These are phyloP conservation scores for Nephelium lappaceum DNA, from an alignment of 345 rosid genomes.

Conservation along the genomic window DNA sequence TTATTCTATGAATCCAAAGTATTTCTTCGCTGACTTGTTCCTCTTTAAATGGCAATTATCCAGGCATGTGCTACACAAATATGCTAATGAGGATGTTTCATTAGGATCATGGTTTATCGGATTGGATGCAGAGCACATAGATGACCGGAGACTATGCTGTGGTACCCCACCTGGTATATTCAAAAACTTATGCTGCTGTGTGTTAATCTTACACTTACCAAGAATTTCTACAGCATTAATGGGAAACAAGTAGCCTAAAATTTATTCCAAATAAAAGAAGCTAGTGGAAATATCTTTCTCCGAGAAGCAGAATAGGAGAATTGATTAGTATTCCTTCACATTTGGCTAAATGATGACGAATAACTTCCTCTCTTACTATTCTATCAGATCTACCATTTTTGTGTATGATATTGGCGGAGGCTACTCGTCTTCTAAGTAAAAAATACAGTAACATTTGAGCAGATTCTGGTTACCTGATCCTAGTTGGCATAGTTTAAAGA, in stretches of 20 bases:
- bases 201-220: neutral
- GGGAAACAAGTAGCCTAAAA: neutral
- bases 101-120: slow-evolving; percentile 98
- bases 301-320: neutral
- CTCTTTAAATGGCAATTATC: slow-evolving; percentile 26
- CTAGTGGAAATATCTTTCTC: too few relatives aligned
- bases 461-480: neutral
- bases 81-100: slow-evolving; percentile 92
- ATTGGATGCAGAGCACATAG: slow-evolving; percentile 90
- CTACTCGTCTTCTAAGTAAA: neutral
- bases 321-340: too few relatives aligned
- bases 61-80: slow-evolving; percentile 89
- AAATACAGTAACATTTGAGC: neutral
- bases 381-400: neutral
- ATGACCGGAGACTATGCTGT: slow-evolving; percentile 96
- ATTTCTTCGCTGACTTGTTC: slow-evolving; percentile 14
- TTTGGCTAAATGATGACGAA: neutral
- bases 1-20: neutral
- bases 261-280: too few relatives aligned
- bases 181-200: neutral
- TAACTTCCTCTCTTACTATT: neutral
- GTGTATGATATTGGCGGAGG: neutral
- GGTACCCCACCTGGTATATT: slow-evolving; percentile 91
- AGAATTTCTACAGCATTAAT: neutral
- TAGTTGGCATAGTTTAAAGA: neutral